These are phyloP conservation scores for Physcomitrellopsis africana DNA, from an alignment of 225 moss, liverwort and hornwort species.

Conservation along the genomic window DNA sequence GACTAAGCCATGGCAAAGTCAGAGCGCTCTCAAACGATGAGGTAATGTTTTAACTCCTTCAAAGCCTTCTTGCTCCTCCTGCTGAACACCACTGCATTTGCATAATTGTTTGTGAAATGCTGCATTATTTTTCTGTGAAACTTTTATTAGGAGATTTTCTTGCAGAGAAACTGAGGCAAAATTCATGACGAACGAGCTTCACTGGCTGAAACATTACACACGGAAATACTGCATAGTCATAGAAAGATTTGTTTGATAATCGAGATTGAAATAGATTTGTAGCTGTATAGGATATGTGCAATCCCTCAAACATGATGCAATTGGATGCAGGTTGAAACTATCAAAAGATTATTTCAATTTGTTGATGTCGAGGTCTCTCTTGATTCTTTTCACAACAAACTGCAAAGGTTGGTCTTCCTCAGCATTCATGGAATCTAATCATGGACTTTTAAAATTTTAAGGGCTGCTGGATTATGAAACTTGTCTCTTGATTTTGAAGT, in stretches of 20 bases:
- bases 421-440: not conserved
- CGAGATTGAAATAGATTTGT: not conserved
- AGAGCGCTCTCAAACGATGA: not conserved
- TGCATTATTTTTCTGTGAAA: not conserved
- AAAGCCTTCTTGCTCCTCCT: not conserved
- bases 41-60: conserved; percentile 20
- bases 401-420: conserved; percentile 33
- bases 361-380: conserved; percentile 21
- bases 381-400: conserved; percentile 29
- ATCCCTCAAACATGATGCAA: conserved; percentile 2
- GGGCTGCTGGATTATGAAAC: not conserved
- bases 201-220: too few species aligned
- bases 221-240: too few species aligned
- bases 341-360: conserved; percentile 1
- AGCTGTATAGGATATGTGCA: not conserved
- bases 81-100: not conserved
- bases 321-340: conserved; percentile 20
- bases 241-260: not conserved
- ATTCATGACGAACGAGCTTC: too few species aligned
- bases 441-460: not conserved
- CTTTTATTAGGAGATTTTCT: not conserved
- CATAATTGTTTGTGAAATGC: not conserved
- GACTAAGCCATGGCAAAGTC: conserved; percentile 15
- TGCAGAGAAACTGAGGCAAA: too few species aligned
- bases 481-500: not conserved